Base-by-base conservation (phyloP, 2,329 filamentous ascomycete genomes). In the Fusarium humuli region DNA sequence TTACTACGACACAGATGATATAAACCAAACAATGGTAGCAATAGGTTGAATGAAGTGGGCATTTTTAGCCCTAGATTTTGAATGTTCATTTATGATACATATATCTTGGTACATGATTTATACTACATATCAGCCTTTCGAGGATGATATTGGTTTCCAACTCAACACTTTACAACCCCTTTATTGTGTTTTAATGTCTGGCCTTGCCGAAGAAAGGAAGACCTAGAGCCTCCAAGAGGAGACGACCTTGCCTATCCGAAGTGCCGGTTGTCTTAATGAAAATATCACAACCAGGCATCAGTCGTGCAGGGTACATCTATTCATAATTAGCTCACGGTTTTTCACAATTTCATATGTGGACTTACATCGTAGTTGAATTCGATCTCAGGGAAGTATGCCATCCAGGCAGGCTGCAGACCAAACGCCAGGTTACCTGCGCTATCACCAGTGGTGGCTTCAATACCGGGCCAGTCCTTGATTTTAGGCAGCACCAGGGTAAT, bases 351-450 rank as follows among this genome's bases (percentile, higher is more conserved):
- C 16, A 40, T 57, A 11, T 10, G 61, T 50, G 46, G 13, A 87
- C 92, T 87, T 82, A 97, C 94, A 82, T 97, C 93, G 78, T 96
- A 97, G 83, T 97, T 98, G 75, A 94, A 89, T 81, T 98, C 94
- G 47, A 99, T 88, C 83, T 99, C 96, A 0, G 96, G 96, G 82
- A 98, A 99, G 71, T 93, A 84, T 53, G 91, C 89, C 75, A 97
- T 89, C 73, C 92, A 89, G 62, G 93, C 90, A 7, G 91, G 85
- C 16, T 86, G 86, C 74, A 99, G 85, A 72, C 96, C 96, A 79
- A 94, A 95, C 12, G 86, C 87, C 72, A 99, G 86, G 80, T 98
- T 98, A 40, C 96, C 96, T 67, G 91, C 91, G 77, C 90, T 90
- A 79, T 99, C 96, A 77, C 96, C 96, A 41, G 93, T 93, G 45